phyloP scores from a whole-genome alignment of 139 green algal genomes.

The Limnomonas spitsbergensis region DNA sequence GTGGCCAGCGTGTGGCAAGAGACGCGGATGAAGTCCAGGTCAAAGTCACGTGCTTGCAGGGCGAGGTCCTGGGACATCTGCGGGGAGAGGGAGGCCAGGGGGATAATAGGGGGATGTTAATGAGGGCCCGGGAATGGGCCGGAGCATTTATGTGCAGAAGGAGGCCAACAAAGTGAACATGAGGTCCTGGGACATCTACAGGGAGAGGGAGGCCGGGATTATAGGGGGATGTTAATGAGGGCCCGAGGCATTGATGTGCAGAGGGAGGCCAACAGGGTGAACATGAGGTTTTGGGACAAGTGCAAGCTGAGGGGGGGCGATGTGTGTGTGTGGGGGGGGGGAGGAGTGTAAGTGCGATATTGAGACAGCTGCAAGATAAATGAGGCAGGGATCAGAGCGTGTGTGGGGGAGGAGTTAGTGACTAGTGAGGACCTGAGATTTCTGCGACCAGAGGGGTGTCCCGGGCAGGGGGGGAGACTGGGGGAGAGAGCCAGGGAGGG shows the following conservation, averaged over 20 bases:
- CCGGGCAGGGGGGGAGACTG: too few species aligned
- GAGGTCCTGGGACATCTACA: slow-evolving; percentile 40
- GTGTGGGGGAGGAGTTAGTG: too few species aligned
- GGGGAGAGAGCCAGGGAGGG: too few species aligned
- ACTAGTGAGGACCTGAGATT: too few species aligned
- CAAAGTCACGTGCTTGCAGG: slow-evolving; percentile 48
- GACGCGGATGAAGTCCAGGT: slow-evolving; percentile 72
- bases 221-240: not conserved
- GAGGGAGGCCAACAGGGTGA: not conserved
- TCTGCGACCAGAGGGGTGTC: too few species aligned
- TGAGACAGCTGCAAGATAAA: too few species aligned
- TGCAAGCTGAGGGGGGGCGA: slow-evolving; percentile 9
- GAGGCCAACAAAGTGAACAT: not conserved
- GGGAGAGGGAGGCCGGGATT: not conserved
- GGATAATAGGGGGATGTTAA: not conserved
- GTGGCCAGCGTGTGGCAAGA: slow-evolving; percentile 54
- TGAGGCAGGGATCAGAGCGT: too few species aligned
- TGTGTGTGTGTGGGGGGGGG: too few species aligned
- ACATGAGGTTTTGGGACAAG: slow-evolving; percentile 34
- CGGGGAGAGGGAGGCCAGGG: not conserved
- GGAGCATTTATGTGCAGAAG: not conserved
- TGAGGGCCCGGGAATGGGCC: not conserved
- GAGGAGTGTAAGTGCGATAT: too few species aligned
- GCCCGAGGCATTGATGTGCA: not conserved
- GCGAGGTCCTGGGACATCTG: slow-evolving; percentile 42